Conservation (phyloP, 371 early-diverging fungal species). For the Syncephalastrum contaminatum region DNA sequence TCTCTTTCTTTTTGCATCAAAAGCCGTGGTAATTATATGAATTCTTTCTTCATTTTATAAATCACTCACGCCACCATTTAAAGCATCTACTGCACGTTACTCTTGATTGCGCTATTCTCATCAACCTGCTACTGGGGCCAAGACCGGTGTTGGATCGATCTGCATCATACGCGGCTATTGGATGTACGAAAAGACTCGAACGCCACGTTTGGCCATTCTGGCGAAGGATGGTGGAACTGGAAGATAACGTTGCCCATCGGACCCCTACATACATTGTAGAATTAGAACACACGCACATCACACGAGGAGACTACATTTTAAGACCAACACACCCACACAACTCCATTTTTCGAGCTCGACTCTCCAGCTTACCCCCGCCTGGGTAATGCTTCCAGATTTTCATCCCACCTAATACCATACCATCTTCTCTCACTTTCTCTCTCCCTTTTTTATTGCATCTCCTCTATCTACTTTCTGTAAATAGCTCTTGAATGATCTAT, state of each 20-base stretch:
- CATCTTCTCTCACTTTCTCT: too few species aligned
- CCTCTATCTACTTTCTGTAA: too few species aligned
- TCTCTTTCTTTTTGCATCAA: conserved; percentile 66
- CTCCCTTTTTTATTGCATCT: too few species aligned
- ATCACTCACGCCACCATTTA: neutral
- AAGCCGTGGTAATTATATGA: conserved; percentile 57
- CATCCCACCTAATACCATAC: too few species aligned
- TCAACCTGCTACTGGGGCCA: conserved; percentile 74
- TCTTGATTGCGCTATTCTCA: conserved; percentile 57
- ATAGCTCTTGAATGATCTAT: too few species aligned
- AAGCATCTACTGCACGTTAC: conserved; percentile 64
- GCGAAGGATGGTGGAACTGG: conserved; percentile 54
- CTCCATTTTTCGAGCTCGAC: too few species aligned
- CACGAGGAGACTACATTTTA: too few species aligned
- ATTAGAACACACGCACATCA: too few species aligned
- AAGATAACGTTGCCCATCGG: conserved; percentile 47
- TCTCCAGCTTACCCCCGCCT: too few species aligned
- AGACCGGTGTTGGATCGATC: conserved; percentile 67
- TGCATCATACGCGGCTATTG: conserved; percentile 42
- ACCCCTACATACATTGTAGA: too few species aligned
- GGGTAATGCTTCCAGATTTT: too few species aligned
- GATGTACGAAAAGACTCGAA: conserved; percentile 42
- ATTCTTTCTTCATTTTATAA: neutral
- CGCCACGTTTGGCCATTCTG: conserved; percentile 44
- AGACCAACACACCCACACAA: too few species aligned